Percentiles rank a stretch among this genome's conserved stretches.
phyloP scores from a whole-genome alignment of 2,329 filamentous ascomycete species.

The Fusarium cyanostomum region DNA sequence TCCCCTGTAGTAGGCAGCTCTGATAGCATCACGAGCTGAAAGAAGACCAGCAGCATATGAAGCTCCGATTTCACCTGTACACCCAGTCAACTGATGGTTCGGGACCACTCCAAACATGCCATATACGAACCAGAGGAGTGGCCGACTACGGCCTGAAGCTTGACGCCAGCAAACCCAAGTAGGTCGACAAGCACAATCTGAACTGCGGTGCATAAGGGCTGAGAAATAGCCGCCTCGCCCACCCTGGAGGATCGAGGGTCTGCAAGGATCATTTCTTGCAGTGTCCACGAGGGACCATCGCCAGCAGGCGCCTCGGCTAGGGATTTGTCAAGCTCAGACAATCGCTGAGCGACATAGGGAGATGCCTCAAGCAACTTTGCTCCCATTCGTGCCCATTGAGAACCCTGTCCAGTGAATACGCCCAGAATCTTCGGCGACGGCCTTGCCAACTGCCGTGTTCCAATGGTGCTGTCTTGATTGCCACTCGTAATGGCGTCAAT shows the following conservation, averaged over 20 bases:
- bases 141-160: not conserved
- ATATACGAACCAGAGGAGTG: conserved; percentile 2
- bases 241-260: conserved; percentile 22
- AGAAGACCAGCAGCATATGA: conserved; percentile 53
- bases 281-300: not conserved
- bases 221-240: not conserved
- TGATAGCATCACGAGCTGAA: conserved; percentile 44
- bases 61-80: conserved; percentile 57
- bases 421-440: not conserved
- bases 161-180: not conserved
- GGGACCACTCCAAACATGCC: too few relatives aligned
- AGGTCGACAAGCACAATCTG: conserved; percentile 1
- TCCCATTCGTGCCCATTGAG: not conserved
- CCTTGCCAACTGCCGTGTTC: not conserved
- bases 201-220: not conserved
- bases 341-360: not conserved
- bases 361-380: not conserved
- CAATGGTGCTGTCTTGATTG: not conserved
- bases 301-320: not conserved
- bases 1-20: conserved; percentile 40
- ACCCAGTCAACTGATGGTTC: too few relatives aligned
- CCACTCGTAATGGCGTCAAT: not conserved
- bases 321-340: not conserved
- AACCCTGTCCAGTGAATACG: conserved; percentile 3
- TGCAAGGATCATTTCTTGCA: not conserved